Percentiles rank a stretch among this genome's conserved stretches.
These are phyloP conservation scores for Thelonectria rubi DNA, from an alignment of 2,329 filamentous ascomycete genomes.

Conservation along the genomic window DNA sequence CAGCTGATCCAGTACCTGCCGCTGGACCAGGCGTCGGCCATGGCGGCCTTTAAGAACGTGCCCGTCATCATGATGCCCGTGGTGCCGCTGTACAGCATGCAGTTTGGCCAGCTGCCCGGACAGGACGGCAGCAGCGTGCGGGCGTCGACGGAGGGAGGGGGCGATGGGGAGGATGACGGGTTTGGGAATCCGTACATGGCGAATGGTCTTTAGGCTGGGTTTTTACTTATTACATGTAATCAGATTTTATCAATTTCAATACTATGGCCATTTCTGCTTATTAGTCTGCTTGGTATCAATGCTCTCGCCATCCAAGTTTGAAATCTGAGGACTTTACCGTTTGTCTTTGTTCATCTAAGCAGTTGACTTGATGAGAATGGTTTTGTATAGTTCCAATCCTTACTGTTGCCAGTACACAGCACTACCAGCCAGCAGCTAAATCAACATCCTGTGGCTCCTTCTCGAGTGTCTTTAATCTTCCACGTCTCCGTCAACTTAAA, in stretches of 20 bases:
- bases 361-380: no score
- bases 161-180: neutral
- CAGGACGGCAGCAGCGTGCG: neutral
- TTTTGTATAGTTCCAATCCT: no score
- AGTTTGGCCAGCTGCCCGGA: neutral
- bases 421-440: no score
- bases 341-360: no score
- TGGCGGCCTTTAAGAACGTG: neutral
- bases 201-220: neutral
- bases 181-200: neutral
- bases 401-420: no score
- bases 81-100: neutral
- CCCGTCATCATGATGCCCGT: slow-evolving; percentile 1
- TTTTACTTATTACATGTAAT: neutral
- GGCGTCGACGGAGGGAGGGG: neutral
- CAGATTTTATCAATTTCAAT: neutral
- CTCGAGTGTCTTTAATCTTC: no score
- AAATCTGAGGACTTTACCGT: no score
- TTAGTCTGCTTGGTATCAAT: no score
- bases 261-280: neutral
- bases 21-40: neutral
- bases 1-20: slow-evolving; percentile 5
- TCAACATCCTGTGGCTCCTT: no score
- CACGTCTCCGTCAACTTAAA: no score
- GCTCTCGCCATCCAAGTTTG: no score